Conservation (phyloP, 805 yeast genomes). For the Lachancea thermotolerans region DNA sequence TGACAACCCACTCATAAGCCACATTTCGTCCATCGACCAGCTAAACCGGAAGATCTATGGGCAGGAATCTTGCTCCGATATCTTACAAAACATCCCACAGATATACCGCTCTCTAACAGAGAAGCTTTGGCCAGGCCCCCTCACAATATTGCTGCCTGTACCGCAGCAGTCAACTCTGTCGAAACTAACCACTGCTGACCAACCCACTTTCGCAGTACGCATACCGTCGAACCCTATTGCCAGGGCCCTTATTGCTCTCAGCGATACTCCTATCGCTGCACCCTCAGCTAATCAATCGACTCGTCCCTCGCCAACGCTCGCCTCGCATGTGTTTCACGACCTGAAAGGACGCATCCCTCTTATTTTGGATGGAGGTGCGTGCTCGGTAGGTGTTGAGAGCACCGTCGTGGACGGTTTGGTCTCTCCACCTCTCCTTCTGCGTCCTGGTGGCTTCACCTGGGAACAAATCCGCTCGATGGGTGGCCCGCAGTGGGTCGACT, state of each 20-base stretch:
- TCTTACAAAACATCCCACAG: constrained; percentile 49
- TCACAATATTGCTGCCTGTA: constrained; percentile 76
- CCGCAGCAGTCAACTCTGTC: constrained; percentile 49
- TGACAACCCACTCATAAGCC: constrained; percentile 91
- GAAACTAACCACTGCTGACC: constrained; percentile 73
- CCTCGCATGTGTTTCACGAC: constrained; percentile 79
- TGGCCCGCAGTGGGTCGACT: constrained; percentile 59
- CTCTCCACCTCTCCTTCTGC: constrained; percentile 74
- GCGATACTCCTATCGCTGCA: constrained; percentile 91
- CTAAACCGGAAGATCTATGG: constrained; percentile 54
- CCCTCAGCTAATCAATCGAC: constrained; percentile 98
- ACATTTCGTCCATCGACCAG: constrained; percentile 73
- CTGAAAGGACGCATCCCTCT: constrained; percentile 72
- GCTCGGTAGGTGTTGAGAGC: constrained; percentile 85
- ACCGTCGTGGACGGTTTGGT: constrained; percentile 90
- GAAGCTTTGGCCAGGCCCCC: constrained; percentile 93
- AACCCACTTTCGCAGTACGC: constrained; percentile 86
- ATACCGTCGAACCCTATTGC: constrained; percentile 86
- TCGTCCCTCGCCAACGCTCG: constrained; percentile 86
- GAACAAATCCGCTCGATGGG: constrained; percentile 66
- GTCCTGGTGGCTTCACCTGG: constrained; percentile 90
- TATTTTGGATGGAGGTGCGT: constrained; percentile 86
- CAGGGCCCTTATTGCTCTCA: constrained; percentile 74
- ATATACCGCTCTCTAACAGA: constrained; percentile 58
- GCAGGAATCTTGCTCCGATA: constrained; percentile 11